Conservation (phyloP, 768 basidiomycete species). For the Auriculariales sp. region DNA sequence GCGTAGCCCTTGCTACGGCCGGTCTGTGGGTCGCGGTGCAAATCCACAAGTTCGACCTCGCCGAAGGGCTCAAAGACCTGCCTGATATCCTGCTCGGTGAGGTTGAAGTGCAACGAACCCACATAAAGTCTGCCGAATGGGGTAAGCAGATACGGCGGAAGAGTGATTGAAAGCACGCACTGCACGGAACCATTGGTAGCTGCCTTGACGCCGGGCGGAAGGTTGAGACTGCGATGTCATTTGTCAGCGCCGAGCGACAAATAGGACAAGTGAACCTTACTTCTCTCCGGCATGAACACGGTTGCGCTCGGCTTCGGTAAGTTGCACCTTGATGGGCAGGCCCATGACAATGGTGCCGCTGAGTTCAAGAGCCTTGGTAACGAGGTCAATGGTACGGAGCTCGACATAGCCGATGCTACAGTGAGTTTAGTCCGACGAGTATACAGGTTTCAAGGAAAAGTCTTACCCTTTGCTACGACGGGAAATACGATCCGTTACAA, state of each 20-base stretch:
- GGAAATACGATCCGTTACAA: constrained; percentile 90
- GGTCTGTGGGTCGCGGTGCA: constrained; percentile 88
- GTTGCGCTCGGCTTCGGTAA: constrained; percentile 94
- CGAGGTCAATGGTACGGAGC: constrained; percentile 78
- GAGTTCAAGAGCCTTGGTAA: constrained; percentile 79
- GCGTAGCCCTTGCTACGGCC: constrained; percentile 96
- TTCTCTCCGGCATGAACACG: constrained; percentile 78
- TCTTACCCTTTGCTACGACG: constrained; percentile 91
- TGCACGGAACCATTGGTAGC: constrained; percentile 70
- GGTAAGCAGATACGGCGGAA: constrained; percentile 4
- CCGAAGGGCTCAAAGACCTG: constrained; percentile 99
- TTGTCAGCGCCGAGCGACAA: constrained; percentile 1
- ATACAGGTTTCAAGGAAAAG: neutral
- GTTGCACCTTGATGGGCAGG: constrained; percentile 89
- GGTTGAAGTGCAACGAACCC: constrained; percentile 91
- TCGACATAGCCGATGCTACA: constrained; percentile 94
- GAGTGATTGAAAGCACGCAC: constrained; percentile 30
- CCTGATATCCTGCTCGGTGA: constrained; percentile 92
- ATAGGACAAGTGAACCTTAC: constrained; percentile 27
- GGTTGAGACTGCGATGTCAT: constrained; percentile 49
- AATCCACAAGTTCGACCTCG: constrained; percentile 94
- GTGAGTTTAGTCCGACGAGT: neutral
- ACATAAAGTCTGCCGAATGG: constrained; percentile 65
- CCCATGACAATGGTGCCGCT: constrained; percentile 97
- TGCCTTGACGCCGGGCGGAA: constrained; percentile 72